Evolutionary conservation across 306 rosid genomes (phyloP).

Genomic region (Canavalia gladiata): DNA sequence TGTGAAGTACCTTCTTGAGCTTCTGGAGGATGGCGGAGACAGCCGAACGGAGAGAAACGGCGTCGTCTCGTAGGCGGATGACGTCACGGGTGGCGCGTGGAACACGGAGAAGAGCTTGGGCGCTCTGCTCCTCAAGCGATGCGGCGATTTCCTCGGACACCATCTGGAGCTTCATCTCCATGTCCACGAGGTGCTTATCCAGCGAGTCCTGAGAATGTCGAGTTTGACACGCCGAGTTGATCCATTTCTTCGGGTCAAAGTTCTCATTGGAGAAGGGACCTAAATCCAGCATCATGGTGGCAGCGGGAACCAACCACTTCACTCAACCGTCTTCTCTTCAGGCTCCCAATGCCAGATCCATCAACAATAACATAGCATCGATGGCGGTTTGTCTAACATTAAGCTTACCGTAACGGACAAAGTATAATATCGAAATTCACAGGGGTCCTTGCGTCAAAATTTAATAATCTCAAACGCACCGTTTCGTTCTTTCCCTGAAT

Average conservation of each 20-base stretch:
- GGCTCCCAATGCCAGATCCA: constrained; percentile 36
- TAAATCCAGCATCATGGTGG: constrained; percentile 82
- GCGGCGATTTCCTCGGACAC: constrained; percentile 92
- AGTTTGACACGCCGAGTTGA: constrained; percentile 85
- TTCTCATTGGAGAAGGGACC: constrained; percentile 86
- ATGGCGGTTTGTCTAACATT: constrained; percentile 27
- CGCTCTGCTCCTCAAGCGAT: constrained; percentile 92
- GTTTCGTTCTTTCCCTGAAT: background rate
- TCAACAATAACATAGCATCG: background rate
- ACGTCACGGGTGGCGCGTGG: constrained; percentile 97
- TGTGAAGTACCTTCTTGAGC: constrained; percentile 78
- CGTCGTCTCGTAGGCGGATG: constrained; percentile 91
- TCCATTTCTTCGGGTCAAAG: constrained; percentile 96
- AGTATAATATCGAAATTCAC: background rate
- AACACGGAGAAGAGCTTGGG: constrained; percentile 89
- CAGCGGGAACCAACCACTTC: background rate
- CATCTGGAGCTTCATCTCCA: constrained; percentile 98
- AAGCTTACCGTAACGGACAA: background rate
- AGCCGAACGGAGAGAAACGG: constrained; percentile 86
- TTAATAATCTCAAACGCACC: background rate
- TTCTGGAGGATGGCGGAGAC: constrained; percentile 86
- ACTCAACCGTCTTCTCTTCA: constrained; percentile 15
- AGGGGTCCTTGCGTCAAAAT: background rate
- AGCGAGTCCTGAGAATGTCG: constrained; percentile 89
- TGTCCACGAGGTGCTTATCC: constrained; percentile 85